Evolutionary conservation across 805 yeast species (phyloP), one percentile per base, ranked within the genome.

Genomic region (Metschnikowia picachoensis): DNA sequence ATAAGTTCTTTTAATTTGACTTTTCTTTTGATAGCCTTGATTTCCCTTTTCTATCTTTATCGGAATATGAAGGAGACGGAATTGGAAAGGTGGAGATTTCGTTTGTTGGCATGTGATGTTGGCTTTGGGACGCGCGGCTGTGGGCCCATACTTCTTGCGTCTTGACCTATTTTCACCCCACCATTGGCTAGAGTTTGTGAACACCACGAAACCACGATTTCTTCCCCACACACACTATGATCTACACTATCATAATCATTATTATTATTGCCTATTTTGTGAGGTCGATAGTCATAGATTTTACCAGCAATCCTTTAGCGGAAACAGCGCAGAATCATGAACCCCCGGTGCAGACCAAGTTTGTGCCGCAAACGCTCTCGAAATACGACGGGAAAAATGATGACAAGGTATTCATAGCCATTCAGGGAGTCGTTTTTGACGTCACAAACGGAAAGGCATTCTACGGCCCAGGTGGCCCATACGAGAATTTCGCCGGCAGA

Each of bases 391-490:
- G 98, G 1, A 78, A 72, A 43, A 89, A 85, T 52, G 83, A 86
- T 52, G 83, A 83, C 43, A 81, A 80, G 57, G 88, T 92, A n/a
- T 85, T 83, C 59, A 78, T 92, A 51, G 94, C 88, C 0, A 88
- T 92, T n/a, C 80, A 76, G 55, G 95, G 96, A 1, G 83, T 76
- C 25, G 96, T 92, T 3, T 92, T 78, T 59, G 97, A 92, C 60
- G 95, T 89, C 16, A 72, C 87, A 5, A 71, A 73, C 10, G 95
- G 95, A 0, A 79, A 91, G 53, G 78, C 79, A 39, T 91, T 92
- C 62, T 92, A 92, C 65, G 98, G 98, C 0, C 98, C 98, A 7
- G 87, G 92, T 29, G 97, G 97, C 0, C 96, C 97, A 0, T 92
- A 92, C 67, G 82, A 87, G 36, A 88, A 87, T 60, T 92, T 92